These are phyloP conservation scores for Phytophthora hybrid DNA, from an alignment of 352 stramenopile species.

Conservation along the genomic window DNA sequence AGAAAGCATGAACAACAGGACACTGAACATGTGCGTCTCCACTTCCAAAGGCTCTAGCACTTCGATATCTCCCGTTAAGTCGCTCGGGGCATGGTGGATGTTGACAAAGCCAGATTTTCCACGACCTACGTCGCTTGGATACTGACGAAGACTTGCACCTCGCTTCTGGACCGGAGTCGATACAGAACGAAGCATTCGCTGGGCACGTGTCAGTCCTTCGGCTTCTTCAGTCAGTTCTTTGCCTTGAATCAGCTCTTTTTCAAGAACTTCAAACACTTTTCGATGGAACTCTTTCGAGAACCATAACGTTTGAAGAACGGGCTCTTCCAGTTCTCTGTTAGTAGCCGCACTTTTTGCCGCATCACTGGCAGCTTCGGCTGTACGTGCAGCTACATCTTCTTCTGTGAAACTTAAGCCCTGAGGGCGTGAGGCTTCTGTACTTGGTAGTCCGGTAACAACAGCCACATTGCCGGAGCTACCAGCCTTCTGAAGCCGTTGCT, in stretches of 20 bases:
- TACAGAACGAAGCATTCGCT: conserved; percentile 84
- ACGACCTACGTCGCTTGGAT: conserved; percentile 53
- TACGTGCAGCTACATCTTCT: conserved; percentile 63
- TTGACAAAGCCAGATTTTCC: conserved; percentile 53
- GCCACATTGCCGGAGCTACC: conserved; percentile 27
- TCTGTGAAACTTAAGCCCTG: conserved; percentile 51
- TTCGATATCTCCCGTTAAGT: conserved; percentile 46
- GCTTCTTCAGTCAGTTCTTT: conserved; percentile 76
- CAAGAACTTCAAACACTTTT: conserved; percentile 89
- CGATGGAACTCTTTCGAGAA: conserved; percentile 89
- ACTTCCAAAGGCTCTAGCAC: conserved; percentile 82
- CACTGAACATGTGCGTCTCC: conserved; percentile 72
- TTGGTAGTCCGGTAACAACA: not conserved
- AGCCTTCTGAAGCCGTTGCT: conserved; percentile 63
- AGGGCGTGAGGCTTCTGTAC: conserved; percentile 21
- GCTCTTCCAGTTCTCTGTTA: conserved; percentile 76
- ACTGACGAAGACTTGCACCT: conserved; percentile 52
- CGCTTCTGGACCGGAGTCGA: conserved; percentile 80
- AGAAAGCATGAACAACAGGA: conserved; percentile 85
- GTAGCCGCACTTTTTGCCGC: conserved; percentile 80
- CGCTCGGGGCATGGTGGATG: conserved; percentile 43
- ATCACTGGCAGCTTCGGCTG: conserved; percentile 80
- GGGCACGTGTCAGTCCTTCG: conserved; percentile 79
- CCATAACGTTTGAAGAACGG: conserved; percentile 83
- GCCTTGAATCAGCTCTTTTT: conserved; percentile 78